Evolutionary conservation across 2,329 filamentous ascomycete species (phyloP).

Genomic region (Aspergillus calidoustus): DNA sequence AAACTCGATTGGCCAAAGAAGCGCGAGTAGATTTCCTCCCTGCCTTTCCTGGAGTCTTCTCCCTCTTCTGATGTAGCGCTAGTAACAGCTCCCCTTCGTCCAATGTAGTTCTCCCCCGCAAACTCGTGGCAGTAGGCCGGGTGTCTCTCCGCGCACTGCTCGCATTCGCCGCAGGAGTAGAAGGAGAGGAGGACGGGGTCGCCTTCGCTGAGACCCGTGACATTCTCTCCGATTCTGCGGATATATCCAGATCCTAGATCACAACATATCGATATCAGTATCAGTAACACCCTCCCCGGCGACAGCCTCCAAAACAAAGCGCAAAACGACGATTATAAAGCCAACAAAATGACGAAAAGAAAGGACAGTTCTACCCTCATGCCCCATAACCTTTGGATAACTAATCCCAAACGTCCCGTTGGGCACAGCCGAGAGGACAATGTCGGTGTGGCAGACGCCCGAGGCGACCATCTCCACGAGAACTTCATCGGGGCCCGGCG

Average conservation of each 20-base stretch:
- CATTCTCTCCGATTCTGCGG: slow-evolving; percentile 19
- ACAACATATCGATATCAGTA: too few relatives aligned
- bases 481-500: slow-evolving; percentile 23
- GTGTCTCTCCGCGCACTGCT: slow-evolving; percentile 32
- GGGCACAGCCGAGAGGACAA: slow-evolving; percentile 19
- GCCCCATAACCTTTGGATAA: slow-evolving; percentile 35
- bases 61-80: too few relatives aligned
- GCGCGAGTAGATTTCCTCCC: background rate
- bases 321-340: too few relatives aligned
- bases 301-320: too few relatives aligned
- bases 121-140: slow-evolving; percentile 35
- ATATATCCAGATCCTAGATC: slow-evolving; percentile 25
- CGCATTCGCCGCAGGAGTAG: slow-evolving; percentile 39
- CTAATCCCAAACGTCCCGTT: slow-evolving; percentile 9
- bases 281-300: too few relatives aligned
- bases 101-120: slow-evolving; percentile 16
- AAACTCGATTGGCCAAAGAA: slow-evolving; percentile 41
- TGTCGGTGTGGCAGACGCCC: slow-evolving; percentile 28
- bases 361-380: slow-evolving; percentile 26
- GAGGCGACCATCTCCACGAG: slow-evolving; percentile 23
- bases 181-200: slow-evolving; percentile 42
- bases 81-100: slow-evolving; percentile 6
- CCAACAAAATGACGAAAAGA: too few relatives aligned
- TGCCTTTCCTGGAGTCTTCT: background rate
- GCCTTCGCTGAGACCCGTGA: slow-evolving; percentile 19